A percentile compares a stretch with the other conserved stretches of the same genome.
These are phyloP conservation scores for Coniochaeta sp. DNA, from an alignment of 2,329 filamentous ascomycete genomes.

Conservation along the genomic window DNA sequence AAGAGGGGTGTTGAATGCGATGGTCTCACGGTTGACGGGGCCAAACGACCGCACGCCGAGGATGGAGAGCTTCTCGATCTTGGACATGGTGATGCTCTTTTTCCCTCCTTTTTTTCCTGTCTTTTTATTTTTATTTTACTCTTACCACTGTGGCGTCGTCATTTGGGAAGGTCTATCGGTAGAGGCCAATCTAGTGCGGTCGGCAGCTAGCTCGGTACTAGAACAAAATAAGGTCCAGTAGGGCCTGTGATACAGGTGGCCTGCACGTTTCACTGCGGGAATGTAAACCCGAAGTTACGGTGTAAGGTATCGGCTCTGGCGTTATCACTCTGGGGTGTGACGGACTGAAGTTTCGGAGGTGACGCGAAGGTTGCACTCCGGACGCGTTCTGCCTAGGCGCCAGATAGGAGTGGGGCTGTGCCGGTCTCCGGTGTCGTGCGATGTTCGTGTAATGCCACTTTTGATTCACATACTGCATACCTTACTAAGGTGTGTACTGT, in stretches of 20 bases:
- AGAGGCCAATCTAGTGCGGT: neutral
- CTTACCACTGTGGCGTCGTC: neutral
- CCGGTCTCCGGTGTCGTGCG: neutral
- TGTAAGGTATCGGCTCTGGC: neutral
- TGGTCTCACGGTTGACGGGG: slow-evolving; percentile 65
- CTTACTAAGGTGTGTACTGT: too few species aligned
- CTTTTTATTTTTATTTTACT: neutral
- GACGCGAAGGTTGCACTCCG: neutral
- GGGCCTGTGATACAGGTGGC: neutral
- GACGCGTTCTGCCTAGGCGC: neutral
- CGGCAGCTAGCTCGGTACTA: neutral
- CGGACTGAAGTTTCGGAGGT: neutral
- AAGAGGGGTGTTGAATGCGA: slow-evolving; percentile 77
- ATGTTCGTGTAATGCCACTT: neutral
- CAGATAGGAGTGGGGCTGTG: neutral
- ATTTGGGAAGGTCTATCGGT: neutral
- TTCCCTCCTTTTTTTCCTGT: too few species aligned
- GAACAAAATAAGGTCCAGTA: neutral
- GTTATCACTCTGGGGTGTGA: neutral
- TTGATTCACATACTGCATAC: too few species aligned
- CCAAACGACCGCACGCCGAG: slow-evolving; percentile 80
- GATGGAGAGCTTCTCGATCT: slow-evolving; percentile 85
- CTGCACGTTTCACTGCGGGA: neutral
- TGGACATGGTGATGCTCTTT: slow-evolving; percentile 46
- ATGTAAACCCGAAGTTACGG: neutral